A percentile compares a stretch with the other conserved stretches of the same genome.
These are phyloP conservation scores for Atractiella rhizophila DNA, from an alignment of 768 basidiomycete genomes.

Conservation along the genomic window DNA sequence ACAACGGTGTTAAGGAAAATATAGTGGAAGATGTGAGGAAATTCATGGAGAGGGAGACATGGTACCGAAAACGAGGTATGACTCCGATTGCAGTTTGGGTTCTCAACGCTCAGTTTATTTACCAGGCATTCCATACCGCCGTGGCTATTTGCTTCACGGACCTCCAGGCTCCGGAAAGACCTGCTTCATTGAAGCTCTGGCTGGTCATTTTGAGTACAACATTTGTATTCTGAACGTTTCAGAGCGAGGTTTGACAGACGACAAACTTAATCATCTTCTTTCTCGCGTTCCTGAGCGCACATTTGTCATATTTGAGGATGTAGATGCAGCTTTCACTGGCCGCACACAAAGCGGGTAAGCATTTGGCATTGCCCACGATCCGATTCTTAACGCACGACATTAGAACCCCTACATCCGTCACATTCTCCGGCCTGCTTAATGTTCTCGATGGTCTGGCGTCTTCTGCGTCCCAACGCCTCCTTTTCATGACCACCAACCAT, in stretches of 20 bases:
- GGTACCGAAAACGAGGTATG: conserved; percentile 86
- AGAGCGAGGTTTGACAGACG: conserved; percentile 83
- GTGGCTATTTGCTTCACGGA: conserved; percentile 82
- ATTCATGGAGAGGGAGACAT: conserved; percentile 58
- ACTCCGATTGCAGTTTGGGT: neutral
- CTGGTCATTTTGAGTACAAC: conserved; percentile 74
- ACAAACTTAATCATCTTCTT: conserved; percentile 77
- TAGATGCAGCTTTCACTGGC: conserved; percentile 89
- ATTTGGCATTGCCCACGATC: neutral
- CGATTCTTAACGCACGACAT: neutral
- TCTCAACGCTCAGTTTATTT: neutral
- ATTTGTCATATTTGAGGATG: conserved; percentile 85
- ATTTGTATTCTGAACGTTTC: conserved; percentile 88
- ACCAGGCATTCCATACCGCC: conserved; percentile 79
- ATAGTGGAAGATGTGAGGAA: conserved; percentile 56
- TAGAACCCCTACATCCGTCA: conserved; percentile 82
- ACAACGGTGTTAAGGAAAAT: conserved; percentile 51
- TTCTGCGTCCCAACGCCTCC: conserved; percentile 71
- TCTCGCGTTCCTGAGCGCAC: conserved; percentile 81
- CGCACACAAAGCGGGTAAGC: conserved; percentile 73
- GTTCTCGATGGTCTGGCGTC: conserved; percentile 93
- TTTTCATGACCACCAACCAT: conserved; percentile 99
- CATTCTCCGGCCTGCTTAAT: conserved; percentile 91
- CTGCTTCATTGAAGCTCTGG: conserved; percentile 91
- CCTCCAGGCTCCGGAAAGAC: conserved; percentile 97